Base-by-base conservation (phyloP, 495 filamentous ascomycete species). In the Lasiosphaeria miniovina region DNA sequence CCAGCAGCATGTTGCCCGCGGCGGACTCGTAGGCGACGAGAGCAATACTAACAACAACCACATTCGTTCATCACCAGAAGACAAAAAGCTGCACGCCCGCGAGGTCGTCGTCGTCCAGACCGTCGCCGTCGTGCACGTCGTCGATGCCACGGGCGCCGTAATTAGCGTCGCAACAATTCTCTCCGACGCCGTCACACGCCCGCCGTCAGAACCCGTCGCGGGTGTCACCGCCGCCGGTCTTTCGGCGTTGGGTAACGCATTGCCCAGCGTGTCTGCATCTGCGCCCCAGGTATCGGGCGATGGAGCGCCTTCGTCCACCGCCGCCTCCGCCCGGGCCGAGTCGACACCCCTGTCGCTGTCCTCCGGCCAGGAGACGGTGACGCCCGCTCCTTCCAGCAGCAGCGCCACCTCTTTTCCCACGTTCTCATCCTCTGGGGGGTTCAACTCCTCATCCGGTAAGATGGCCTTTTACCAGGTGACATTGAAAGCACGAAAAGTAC, bases 81-180 rank as follows among this genome's bases (percentile, higher is more conserved):
- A 75, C 24, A 24, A 24, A 58, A 58, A 61, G 58, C 61, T 69
- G 51, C 58, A 67, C 14, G 58, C 60, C 36, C 69, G 73, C 63
- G 67, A 70, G 52, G 75, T 77, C 51, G 73, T 75, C 66, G 71
- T 81, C 54, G 69, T 78, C 35, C 66, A 75, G 50, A 81, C 80
- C 59, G 67, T 83, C 51, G 80, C 78, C 49, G 74, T 81, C 65
- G 66, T 82, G 35, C 74, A 80, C 55, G 64, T 79, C 60, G 73
- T 82, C 65, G 77, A 82, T 70, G 69, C 69, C 52, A 63, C 69
- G 36, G 80, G 80, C 66, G 70, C 67, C 48, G 69, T 71, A 53
- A 60, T 78, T 51, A 63, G 68, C 34, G 59, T 75, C 57, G 61
- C 69, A 54, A 78, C 77, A 50, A 63, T 76, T 49, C 41, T 62